phyloP scores from a whole-genome alignment of 495 filamentous ascomycete species.

The Penicillium waksmanii region DNA sequence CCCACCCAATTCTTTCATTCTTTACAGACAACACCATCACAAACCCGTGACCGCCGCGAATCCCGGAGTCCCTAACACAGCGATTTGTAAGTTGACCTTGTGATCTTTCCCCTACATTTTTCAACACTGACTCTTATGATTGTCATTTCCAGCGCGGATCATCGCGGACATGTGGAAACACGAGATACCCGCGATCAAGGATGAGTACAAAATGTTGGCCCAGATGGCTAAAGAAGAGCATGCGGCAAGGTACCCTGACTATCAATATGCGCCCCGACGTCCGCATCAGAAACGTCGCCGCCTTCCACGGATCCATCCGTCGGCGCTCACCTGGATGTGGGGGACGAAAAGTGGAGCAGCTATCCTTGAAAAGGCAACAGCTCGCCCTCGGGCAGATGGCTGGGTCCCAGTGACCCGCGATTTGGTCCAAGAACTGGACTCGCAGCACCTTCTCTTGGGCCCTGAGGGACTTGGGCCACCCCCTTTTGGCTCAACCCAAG shows the following conservation, averaged over 20 bases:
- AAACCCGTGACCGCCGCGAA: constrained; percentile 36
- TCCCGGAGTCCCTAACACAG: constrained; percentile 44
- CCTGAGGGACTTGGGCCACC: no score
- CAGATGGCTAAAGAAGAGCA: constrained; percentile 46
- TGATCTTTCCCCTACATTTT: background rate
- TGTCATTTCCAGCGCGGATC: constrained; percentile 44
- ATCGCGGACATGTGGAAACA: constrained; percentile 48
- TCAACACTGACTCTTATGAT: constrained; percentile 3
- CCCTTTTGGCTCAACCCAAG: no score
- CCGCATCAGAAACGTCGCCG: constrained; percentile 52
- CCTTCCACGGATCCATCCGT: constrained; percentile 4
- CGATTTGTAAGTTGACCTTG: constrained; percentile 47
- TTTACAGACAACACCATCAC: constrained; percentile 49
- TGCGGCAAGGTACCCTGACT: constrained; percentile 46
- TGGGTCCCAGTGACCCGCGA: background rate
- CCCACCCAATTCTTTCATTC: constrained; percentile 50
- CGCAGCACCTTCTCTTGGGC: no score
- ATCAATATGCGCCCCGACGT: constrained; percentile 54
- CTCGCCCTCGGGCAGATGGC: background rate
- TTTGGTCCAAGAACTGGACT: background rate
- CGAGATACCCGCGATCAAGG: constrained; percentile 37
- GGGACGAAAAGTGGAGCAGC: background rate
- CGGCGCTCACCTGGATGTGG: background rate
- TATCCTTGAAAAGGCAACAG: background rate
- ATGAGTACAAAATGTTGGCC: constrained; percentile 38